phyloP scores from a whole-genome alignment of 148 eudicot genomes.

The Oxyria digyna region DNA sequence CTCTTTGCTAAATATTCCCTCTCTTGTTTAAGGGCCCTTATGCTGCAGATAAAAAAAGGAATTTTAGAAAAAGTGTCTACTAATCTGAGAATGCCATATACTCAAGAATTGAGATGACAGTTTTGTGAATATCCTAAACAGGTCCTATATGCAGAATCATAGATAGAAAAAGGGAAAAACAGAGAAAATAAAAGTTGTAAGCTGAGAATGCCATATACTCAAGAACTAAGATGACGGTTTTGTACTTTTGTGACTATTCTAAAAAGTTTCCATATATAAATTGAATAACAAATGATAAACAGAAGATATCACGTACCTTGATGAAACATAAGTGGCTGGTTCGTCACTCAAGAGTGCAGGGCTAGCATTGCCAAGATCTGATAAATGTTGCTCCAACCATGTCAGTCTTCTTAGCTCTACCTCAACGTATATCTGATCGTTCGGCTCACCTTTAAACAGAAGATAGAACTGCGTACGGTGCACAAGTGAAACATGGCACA shows the following conservation, averaged over 20 bases:
- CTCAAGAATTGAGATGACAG: too few species aligned
- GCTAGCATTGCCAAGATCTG: slow-evolving; percentile 96
- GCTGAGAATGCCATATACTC: too few species aligned
- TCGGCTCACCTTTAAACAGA: slow-evolving; percentile 77
- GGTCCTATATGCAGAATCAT: too few species aligned
- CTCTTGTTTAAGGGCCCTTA: slow-evolving; percentile 84
- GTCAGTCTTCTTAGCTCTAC: slow-evolving; percentile 89
- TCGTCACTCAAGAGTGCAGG: slow-evolving; percentile 94
- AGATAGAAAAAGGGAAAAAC: not conserved
- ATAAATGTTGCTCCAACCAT: slow-evolving; percentile 92
- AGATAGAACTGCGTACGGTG: slow-evolving; percentile 85
- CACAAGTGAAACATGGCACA: slow-evolving; percentile 86
- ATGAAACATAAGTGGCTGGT: slow-evolving; percentile 68
- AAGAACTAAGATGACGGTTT: too few species aligned
- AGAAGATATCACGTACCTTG: slow-evolving; percentile 43
- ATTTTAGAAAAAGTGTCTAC: too few species aligned
- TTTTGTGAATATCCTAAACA: too few species aligned
- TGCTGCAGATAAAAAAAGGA: slow-evolving; percentile 26
- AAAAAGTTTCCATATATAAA: too few species aligned
- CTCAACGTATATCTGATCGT: slow-evolving; percentile 89
- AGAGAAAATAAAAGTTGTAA: too few species aligned
- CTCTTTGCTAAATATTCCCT: slow-evolving; percentile 88
- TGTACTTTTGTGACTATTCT: too few species aligned
- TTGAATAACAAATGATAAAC: too few species aligned
- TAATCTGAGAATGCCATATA: too few species aligned